Percentiles rank a stretch among this genome's conserved stretches.
Evolutionary conservation across 2,329 filamentous ascomycete species (phyloP).

Genomic region (Incumbomyces lentus): DNA sequence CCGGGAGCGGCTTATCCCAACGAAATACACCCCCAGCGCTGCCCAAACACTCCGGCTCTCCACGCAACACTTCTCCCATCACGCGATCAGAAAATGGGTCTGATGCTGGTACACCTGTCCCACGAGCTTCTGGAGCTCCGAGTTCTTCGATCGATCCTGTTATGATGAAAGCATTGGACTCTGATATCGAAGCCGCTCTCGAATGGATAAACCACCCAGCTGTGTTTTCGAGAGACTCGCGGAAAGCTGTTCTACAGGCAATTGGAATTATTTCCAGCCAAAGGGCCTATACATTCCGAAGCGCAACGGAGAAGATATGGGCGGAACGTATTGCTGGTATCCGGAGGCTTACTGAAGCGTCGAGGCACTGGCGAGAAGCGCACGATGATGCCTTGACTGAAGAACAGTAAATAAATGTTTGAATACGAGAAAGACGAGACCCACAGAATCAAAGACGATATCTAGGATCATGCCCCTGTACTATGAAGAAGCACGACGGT

Average conservation of each 20-base stretch:
- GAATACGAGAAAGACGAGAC: no score
- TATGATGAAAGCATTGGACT: slow-evolving; percentile 77
- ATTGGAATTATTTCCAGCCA: slow-evolving; percentile 96
- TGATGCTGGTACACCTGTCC: slow-evolving; percentile 31
- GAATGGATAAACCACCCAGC: slow-evolving; percentile 98
- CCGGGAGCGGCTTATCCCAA: slow-evolving; percentile 30
- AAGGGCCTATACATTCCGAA: slow-evolving; percentile 85
- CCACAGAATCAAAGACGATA: no score
- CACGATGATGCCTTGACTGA: slow-evolving; percentile 48
- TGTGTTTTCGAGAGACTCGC: slow-evolving; percentile 83
- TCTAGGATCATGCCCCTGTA: no score
- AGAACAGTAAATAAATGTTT: slow-evolving; percentile 14
- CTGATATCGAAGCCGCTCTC: slow-evolving; percentile 77
- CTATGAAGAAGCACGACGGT: slow-evolving; percentile 5
- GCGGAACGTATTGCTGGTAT: slow-evolving; percentile 72
- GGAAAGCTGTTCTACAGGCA: slow-evolving; percentile 90
- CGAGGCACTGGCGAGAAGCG: slow-evolving; percentile 84
- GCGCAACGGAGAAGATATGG: slow-evolving; percentile 81
- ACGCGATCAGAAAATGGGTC: slow-evolving; percentile 26
- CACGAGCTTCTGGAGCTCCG: slow-evolving; percentile 37
- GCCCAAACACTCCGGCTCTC: slow-evolving; percentile 27
- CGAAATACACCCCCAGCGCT: slow-evolving; percentile 30
- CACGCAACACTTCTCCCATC: slow-evolving; percentile 18
- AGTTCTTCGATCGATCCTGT: slow-evolving; percentile 53
- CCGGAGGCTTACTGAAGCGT: slow-evolving; percentile 68